A percentile compares a stretch with the other conserved stretches of the same genome.
These are phyloP conservation scores for Hypoxylon cercidicola DNA, from an alignment of 495 filamentous ascomycete species.

Conservation along the genomic window DNA sequence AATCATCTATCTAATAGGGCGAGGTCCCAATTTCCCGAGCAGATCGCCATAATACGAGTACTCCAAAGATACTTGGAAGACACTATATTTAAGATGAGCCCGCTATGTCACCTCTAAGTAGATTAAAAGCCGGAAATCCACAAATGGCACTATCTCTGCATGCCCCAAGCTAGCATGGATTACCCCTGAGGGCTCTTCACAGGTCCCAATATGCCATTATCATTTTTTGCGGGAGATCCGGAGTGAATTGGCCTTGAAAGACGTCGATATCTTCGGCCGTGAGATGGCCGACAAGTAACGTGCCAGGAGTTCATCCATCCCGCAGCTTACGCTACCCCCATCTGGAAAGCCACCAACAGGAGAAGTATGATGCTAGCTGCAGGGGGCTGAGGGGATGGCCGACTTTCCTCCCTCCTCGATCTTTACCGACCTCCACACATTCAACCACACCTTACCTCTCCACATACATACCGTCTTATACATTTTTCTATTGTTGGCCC, in stretches of 20 bases:
- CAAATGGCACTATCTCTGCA: conserved; percentile 33
- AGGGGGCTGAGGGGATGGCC: conserved; percentile 30
- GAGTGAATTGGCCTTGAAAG: conserved; percentile 15
- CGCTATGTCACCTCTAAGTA: conserved; percentile 33
- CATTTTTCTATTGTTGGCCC: conserved; percentile 19
- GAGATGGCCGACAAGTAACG: conserved; percentile 26
- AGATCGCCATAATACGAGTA: conserved; percentile 38
- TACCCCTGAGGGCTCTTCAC: conserved; percentile 3
- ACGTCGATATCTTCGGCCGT: conserved; percentile 21
- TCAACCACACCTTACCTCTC: conserved; percentile 22
- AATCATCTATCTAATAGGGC: conserved; percentile 22
- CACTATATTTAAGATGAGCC: neutral
- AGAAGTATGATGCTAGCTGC: conserved; percentile 22
- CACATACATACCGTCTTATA: conserved; percentile 25
- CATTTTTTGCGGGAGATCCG: conserved; percentile 23
- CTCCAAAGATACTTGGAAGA: conserved; percentile 13
- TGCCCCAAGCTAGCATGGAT: conserved; percentile 17
- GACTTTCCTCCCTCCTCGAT: conserved; percentile 19
- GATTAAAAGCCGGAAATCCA: conserved; percentile 23
- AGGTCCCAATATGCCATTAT: conserved; percentile 17
- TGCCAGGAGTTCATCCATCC: conserved; percentile 25
- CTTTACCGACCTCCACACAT: conserved; percentile 38
- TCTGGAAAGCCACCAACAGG: conserved; percentile 27
- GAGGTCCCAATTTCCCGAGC: conserved; percentile 36
- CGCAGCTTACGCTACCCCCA: conserved; percentile 27